phyloP scores from a whole-genome alignment of 345 rosid genomes.

The Sonneratia caseolaris region DNA sequence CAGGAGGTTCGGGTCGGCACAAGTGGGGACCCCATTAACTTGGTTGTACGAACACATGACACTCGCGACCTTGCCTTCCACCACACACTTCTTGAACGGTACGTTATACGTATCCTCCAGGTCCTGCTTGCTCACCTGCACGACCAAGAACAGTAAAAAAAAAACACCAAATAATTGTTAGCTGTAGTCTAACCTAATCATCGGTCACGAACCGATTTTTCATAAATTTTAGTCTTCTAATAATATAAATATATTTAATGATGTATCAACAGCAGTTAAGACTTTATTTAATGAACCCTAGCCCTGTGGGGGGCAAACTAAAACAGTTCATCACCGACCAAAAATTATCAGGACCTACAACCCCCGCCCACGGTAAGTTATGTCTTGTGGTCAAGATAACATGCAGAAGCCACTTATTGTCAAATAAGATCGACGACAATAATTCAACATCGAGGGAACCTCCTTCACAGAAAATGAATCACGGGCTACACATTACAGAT shows the following conservation, averaged over 20 bases:
- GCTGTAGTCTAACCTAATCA: not conserved
- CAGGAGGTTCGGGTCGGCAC: slow-evolving; percentile 78
- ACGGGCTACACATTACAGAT: not conserved
- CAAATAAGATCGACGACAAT: not conserved
- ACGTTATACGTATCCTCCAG: slow-evolving; percentile 78
- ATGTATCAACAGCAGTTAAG: too few relatives aligned
- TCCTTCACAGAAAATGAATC: not conserved
- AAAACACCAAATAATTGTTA: not conserved
- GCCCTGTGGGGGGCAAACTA: too few relatives aligned
- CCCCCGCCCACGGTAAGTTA: not conserved
- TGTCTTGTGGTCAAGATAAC: not conserved
- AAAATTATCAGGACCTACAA: not conserved
- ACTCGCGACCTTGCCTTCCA: slow-evolving; percentile 81
- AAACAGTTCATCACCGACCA: not conserved
- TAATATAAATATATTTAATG: too few relatives aligned
- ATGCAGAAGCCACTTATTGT: not conserved
- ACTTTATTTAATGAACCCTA: too few relatives aligned
- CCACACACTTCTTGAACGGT: slow-evolving; percentile 79
- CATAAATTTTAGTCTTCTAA: too few relatives aligned
- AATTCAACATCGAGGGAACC: not conserved
- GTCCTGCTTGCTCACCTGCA: slow-evolving; percentile 86
- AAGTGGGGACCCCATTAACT: slow-evolving; percentile 89
- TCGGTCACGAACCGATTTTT: not conserved
- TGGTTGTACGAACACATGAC: slow-evolving; percentile 98
- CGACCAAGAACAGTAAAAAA: not conserved